Evolutionary conservation across 805 yeast genomes (phyloP), one percentile per base, ranked within the genome.

Genomic region (Priceomyces fermenticarens): DNA sequence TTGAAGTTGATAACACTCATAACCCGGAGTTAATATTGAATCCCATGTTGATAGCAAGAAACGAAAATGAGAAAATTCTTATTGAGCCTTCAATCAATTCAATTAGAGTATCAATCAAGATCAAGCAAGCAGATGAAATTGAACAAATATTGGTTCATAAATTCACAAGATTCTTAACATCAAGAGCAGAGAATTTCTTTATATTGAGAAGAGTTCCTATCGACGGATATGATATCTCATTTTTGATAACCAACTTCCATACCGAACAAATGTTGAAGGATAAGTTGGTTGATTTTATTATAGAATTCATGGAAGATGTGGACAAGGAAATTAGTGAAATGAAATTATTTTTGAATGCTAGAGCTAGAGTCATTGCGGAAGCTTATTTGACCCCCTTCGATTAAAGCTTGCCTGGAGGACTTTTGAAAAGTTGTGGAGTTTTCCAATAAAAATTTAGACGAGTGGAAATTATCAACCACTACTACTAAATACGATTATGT

Each of bases 281-380:
- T 55, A 93, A 93, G 67, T 77, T 93, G 54, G 96, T 93, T 33
- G 99, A 93, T 64, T 93, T 93, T 63, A 90, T 93, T 52, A 88
- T 93, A 52, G 98, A 93, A 69, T 93, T 93, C 63, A 90, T 93
- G 98, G 98, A 93, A 65, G 99, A 90, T 58, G 99, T 93, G 13
- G 99, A 93, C 65, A 91, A 89, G 70, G 99, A 93, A 65, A 93
- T 93, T 58, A 88, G 97, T 65, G 99, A 93, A 63, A 93, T 93
- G 95, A 93, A 93, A 67, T 76, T 93, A 63, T 93, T 91, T 63
- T 78, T 93, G 62, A 93, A 93, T 59, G 97, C 99, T 10, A 80
- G 99, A 60, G 99, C 99, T 10, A 85, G 99, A 72, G 91, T 88
- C 46, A 95, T 89, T 36, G 99, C 99, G 20, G 99, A 93, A 65